phyloP scores from a whole-genome alignment of 1,139 yeast species.

The Candida neerlandica region DNA sequence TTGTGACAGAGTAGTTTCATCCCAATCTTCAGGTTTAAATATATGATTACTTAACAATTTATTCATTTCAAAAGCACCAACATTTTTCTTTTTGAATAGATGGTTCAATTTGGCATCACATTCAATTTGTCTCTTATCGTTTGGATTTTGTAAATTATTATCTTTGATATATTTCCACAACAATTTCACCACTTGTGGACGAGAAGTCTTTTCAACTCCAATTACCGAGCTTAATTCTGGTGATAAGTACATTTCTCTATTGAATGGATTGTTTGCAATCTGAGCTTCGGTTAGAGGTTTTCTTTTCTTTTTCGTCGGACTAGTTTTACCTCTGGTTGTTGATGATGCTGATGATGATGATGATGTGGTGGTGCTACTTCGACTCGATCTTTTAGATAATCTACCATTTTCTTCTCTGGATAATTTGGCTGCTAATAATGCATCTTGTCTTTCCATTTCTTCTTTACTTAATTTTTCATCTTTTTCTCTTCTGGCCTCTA shows the following conservation, averaged over 20 bases:
- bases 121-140: constrained; percentile 63
- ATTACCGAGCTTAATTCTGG: constrained; percentile 50
- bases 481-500: constrained; percentile 40
- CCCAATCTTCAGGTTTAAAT: constrained; percentile 42
- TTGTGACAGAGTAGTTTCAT: neutral
- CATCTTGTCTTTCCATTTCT: constrained; percentile 44
- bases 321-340: neutral
- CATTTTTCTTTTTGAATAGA: constrained; percentile 58
- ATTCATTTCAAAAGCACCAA: constrained; percentile 71
- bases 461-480: constrained; percentile 31
- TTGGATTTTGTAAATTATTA: constrained; percentile 66
- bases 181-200: constrained; percentile 73
- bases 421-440: constrained; percentile 48
- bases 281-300: constrained; percentile 10
- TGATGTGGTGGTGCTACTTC: neutral
- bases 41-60: constrained; percentile 58
- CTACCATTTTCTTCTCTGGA: constrained; percentile 33
- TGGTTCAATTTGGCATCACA: constrained; percentile 67
- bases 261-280: constrained; percentile 33
- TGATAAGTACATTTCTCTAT: constrained; percentile 47
- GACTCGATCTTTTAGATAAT: constrained; percentile 8
- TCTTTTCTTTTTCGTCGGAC: constrained; percentile 8
- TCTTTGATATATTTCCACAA: constrained; percentile 76
- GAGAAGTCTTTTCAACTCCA: constrained; percentile 45
- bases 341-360: constrained; percentile 13